A percentile compares a stretch with the other conserved stretches of the same genome.
Conservation (phyloP, 2,329 filamentous ascomycete genomes). For the Fusarium brachygibbosum region DNA sequence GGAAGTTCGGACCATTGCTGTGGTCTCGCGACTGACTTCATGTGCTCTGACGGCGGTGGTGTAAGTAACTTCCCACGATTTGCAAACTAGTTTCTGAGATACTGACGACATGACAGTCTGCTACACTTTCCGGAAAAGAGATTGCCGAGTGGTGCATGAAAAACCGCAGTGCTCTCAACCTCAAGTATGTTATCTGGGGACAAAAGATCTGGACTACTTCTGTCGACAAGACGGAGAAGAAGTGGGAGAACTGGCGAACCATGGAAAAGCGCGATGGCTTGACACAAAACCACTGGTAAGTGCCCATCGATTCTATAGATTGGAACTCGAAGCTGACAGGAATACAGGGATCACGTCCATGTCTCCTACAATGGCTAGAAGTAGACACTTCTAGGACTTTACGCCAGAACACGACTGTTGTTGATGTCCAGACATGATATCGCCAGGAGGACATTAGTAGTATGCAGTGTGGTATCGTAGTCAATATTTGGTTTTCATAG, state of each 20-base stretch:
- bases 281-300: slow-evolving; percentile 61
- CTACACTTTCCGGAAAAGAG: slow-evolving; percentile 56
- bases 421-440: background rate
- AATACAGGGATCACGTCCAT: slow-evolving; percentile 47
- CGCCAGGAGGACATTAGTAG: background rate
- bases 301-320: background rate
- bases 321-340: background rate
- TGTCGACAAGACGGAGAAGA: slow-evolving; percentile 52
- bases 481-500: background rate
- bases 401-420: background rate
- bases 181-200: slow-evolving; percentile 66
- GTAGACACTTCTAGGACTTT: background rate
- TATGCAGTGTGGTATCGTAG: background rate
- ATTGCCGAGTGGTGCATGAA: slow-evolving; percentile 65
- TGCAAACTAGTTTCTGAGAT: background rate
- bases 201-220: slow-evolving; percentile 62
- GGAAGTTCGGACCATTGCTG: slow-evolving; percentile 56
- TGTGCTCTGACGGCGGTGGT: slow-evolving; percentile 56
- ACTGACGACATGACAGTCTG: slow-evolving; percentile 44
- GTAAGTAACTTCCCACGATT: slow-evolving; percentile 45
- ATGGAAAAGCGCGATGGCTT: slow-evolving; percentile 59
- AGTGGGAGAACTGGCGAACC: slow-evolving; percentile 58
- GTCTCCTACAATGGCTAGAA: slow-evolving; percentile 46
- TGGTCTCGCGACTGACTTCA: slow-evolving; percentile 56
- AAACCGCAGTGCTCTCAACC: slow-evolving; percentile 55